Evolutionary conservation across 345 rosid species (phyloP), one percentile per base, ranked within the genome.

Genomic region (Aethionema arabicum): DNA sequence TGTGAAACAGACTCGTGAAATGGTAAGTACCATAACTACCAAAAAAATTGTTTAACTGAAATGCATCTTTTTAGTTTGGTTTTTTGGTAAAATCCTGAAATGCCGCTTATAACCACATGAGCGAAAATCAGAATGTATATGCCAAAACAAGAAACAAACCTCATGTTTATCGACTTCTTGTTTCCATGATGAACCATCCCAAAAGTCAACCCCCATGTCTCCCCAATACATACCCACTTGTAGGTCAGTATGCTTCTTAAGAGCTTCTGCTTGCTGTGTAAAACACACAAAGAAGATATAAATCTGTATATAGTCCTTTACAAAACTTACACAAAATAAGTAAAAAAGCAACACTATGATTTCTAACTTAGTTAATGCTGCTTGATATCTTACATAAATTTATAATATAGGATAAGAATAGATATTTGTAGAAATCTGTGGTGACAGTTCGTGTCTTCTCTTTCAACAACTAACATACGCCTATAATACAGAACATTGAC

Each of bases 191-290:
- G 70, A 76, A 44, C 73, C 76, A 62, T 76, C 61, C 97, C 96
- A 93, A 73, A 13, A 80, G 69, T 87, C 96, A 15, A 90, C 81
- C 13, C 85, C 88, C 95, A 80, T 90, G 0, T 70, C 86, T 66
- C 99, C 99, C 90, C 90, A 82, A 50, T 82, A 90, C 80, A 44
- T 76, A 10, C 87, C 85, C 41, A 93, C 95, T 32, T 71, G 73
- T 36, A 93, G 74, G 77, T 93, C 96, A 0, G 90, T 85, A 68
- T 82, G 88, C 75, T 51, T 68, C 74, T 61, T 61, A 65, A 93
- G 59, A 38, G 79, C 95, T 55, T 76, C 78, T 48, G 99, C 96
- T 90, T 93, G 97, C 97, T 92, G 55, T 32, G 27, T 15, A 67
- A 52, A 29, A 63, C 36, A 48, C 37, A 52, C 16, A 60, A 52